Percentiles rank a stretch among this genome's conserved stretches.
phyloP scores from a whole-genome alignment of 179 eudicot genomes.

The Monotropa hypopitys region DNA sequence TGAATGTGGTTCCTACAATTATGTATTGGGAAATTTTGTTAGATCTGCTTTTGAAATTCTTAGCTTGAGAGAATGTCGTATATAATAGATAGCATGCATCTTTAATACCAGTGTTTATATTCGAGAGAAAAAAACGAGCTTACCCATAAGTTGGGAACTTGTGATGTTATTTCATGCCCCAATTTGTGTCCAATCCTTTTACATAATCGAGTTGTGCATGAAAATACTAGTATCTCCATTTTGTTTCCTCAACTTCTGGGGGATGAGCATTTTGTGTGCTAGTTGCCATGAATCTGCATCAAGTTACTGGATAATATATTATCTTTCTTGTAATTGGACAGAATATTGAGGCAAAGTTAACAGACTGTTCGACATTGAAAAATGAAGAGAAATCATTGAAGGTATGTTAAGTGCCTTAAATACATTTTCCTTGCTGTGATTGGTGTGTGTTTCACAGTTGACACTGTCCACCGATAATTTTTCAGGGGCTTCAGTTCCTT shows the following conservation, averaged over 20 bases:
- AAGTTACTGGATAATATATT: background rate
- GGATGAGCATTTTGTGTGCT: background rate
- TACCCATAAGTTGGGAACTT: background rate
- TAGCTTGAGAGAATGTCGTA: background rate
- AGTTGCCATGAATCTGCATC: background rate
- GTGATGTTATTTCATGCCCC: background rate
- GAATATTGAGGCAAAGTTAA: conserved; percentile 42
- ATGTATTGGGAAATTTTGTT: background rate
- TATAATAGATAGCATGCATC: background rate
- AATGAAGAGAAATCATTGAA: conserved; percentile 39
- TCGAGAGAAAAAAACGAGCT: background rate
- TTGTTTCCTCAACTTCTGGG: background rate
- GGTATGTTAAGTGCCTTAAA: conserved; percentile 25
- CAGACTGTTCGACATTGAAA: conserved; percentile 29
- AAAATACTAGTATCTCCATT: background rate
- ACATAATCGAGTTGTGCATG: background rate
- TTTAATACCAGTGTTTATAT: background rate
- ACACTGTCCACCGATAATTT: conserved; percentile 12
- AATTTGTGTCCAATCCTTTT: background rate
- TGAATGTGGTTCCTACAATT: background rate
- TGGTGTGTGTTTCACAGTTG: conserved; percentile 8
- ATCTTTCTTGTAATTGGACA: conserved; percentile 10
- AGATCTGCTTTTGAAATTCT: background rate
- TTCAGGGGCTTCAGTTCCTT: conserved; percentile 72
- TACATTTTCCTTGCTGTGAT: conserved; percentile 1